Conservation (phyloP, 73 alveolate species). For the Stentor roeselii region DNA sequence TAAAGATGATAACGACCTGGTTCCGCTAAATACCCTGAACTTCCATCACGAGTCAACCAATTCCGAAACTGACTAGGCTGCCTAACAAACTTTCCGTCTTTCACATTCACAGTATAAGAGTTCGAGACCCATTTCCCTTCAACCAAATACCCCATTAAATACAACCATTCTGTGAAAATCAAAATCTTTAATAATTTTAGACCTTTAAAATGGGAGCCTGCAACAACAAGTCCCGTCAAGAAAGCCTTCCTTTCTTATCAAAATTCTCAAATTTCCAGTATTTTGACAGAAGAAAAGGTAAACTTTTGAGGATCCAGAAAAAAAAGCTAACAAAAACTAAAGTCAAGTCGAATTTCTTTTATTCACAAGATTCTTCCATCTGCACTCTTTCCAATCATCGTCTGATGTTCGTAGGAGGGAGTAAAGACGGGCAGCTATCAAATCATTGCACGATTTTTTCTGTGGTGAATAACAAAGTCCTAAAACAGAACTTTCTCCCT, state of each 20-base stretch:
- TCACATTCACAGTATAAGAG: neutral
- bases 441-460: no score
- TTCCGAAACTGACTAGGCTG: neutral
- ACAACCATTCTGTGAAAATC: no score
- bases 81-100: constrained; percentile 20
- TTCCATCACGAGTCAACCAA: neutral
- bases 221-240: no score
- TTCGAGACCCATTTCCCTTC: constrained; percentile 11
- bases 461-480: neutral
- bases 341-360: neutral
- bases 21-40: constrained; percentile 17
- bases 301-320: no score
- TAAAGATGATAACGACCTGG: constrained; percentile 36
- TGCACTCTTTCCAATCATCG: neutral
- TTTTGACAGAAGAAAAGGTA: neutral
- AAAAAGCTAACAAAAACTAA: neutral
- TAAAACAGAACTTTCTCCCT: neutral
- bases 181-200: no score
- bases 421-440: neutral
- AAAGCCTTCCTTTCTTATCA: no score
- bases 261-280: no score
- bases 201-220: no score
- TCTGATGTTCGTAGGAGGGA: neutral
- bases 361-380: neutral
- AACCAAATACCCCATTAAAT: constrained; percentile 6